phyloP scores from a whole-genome alignment of 768 basidiomycete genomes.

The Boletus fagicola region DNA sequence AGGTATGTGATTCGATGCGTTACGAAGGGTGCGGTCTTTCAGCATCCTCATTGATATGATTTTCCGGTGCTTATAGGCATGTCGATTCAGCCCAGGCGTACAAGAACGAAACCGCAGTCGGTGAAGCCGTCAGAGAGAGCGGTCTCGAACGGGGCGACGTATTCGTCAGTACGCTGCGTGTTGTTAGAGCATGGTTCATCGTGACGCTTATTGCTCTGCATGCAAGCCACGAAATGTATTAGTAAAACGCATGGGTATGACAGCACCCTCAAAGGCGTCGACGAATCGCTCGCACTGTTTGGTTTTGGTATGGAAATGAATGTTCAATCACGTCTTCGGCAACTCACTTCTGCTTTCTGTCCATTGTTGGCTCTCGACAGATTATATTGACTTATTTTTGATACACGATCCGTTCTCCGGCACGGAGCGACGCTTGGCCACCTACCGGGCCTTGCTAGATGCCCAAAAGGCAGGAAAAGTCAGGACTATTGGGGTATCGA shows the following conservation, averaged over 20 bases:
- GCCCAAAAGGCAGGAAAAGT: slow-evolving; percentile 65
- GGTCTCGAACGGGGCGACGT: slow-evolving; percentile 56
- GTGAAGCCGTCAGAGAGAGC: slow-evolving; percentile 55
- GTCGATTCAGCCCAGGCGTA: slow-evolving; percentile 74
- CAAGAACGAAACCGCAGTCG: slow-evolving; percentile 61
- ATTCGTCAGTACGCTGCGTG: slow-evolving; percentile 59
- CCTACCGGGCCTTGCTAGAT: slow-evolving; percentile 68
- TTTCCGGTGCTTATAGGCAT: slow-evolving; percentile 44
- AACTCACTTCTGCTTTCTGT: slow-evolving; percentile 1
- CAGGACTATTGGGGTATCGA: slow-evolving; percentile 75
- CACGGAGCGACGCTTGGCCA: slow-evolving; percentile 59
- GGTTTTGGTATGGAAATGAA: slow-evolving; percentile 48
- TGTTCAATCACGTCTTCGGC: slow-evolving; percentile 6
- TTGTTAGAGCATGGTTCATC: neutral
- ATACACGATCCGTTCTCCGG: slow-evolving; percentile 75
- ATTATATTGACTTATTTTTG: slow-evolving; percentile 72
- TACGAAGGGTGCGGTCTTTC: neutral
- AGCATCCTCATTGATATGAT: slow-evolving; percentile 1
- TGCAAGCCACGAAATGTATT: slow-evolving; percentile 62
- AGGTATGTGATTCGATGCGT: slow-evolving; percentile 35
- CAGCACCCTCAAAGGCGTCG: slow-evolving; percentile 53
- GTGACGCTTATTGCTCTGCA: slow-evolving; percentile 4
- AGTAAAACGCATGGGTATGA: slow-evolving; percentile 63
- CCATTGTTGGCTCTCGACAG: slow-evolving; percentile 28
- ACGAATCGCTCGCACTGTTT: slow-evolving; percentile 58